These are phyloP conservation scores for Phaeosphaeriaceae sp. DNA, from an alignment of 2,329 filamentous ascomycete genomes.

Conservation along the genomic window DNA sequence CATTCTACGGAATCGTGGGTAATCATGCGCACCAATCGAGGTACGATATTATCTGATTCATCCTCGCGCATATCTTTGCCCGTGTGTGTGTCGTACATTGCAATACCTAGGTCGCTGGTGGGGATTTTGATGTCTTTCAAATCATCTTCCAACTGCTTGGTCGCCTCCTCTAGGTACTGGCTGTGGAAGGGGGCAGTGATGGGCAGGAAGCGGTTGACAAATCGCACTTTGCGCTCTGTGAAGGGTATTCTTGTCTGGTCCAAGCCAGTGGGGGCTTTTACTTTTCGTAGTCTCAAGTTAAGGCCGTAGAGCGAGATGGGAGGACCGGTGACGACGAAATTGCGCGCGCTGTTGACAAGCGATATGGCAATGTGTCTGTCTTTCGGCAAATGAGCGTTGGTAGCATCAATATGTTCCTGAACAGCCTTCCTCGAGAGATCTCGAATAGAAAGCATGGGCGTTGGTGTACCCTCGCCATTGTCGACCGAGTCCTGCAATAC, in stretches of 20 bases:
- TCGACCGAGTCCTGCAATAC: constrained; percentile 93
- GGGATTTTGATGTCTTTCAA: constrained; percentile 82
- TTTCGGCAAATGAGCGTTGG: constrained; percentile 91
- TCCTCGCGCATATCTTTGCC: constrained; percentile 82
- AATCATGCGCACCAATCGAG: constrained; percentile 87
- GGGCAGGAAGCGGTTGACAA: constrained; percentile 94
- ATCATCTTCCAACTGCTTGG: constrained; percentile 83
- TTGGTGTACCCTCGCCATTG: constrained; percentile 92
- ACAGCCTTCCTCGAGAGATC: constrained; percentile 88
- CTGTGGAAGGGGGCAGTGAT: constrained; percentile 99
- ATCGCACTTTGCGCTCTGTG: constrained; percentile 94
- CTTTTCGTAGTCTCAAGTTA: constrained; percentile 92
- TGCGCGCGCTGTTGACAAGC: constrained; percentile 93
- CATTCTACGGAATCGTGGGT: constrained; percentile 93
- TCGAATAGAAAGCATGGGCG: constrained; percentile 96
- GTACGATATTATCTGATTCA: constrained; percentile 76
- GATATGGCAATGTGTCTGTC: constrained; percentile 96
- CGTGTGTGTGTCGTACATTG: constrained; percentile 80
- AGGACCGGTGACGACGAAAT: constrained; percentile 94
- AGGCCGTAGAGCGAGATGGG: constrained; percentile 96
- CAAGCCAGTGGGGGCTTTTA: constrained; percentile 95
- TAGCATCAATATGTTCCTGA: constrained; percentile 95
- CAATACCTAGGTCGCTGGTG: constrained; percentile 74
- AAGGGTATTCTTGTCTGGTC: constrained; percentile 94
- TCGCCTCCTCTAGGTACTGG: constrained; percentile 85